Evolutionary conservation across 2,329 filamentous ascomycete genomes (phyloP), one percentile per base, ranked within the genome.

Genomic region (Diaporthe aspalathi): DNA sequence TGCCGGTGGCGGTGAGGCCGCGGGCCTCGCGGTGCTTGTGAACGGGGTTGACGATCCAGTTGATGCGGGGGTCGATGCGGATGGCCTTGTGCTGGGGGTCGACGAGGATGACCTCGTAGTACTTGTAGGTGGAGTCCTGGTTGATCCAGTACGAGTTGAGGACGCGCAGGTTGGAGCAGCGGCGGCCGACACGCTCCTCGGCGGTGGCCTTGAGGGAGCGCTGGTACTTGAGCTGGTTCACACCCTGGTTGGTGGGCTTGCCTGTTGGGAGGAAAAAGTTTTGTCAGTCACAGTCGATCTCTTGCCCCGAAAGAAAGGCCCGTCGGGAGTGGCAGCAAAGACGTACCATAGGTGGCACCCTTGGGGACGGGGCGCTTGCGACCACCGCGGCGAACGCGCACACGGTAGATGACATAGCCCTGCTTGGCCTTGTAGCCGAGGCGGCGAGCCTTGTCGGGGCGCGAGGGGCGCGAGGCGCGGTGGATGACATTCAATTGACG

Each of bases 91-190:
- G 96, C 90, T 97, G 93, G 84, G 96, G 96, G 89, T 99, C 96
- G 84, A 99, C 95, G 83, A 98, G 94, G 89, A 99, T 98, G 87
- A 98, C 92, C 89, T 99, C 96, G 90, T 91, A 99, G 93, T 99
- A 99, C 91, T 99, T 99, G 94, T 98, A 99, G 87, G 96, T 99
- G 74, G 95, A 98, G 90, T 99, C 96, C 91, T 98, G 94, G 93
- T 99, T 99, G 90, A 99, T 94, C 97, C 97, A 99, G 95, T 99
- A 99, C 76, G 95, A 98, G 93, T 99, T 99, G 83, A 99, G 93
- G 83, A 99, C 96, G 84, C 96, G 94, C 86, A 99, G 88, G 89
- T 99, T 99, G 88, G 95, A 94, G 90, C 95, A 98, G 85, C 95
- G 95, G 86, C 95, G 95, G 83, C 97, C 96, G 84, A 99, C 95